These are phyloP conservation scores for Inga laurina DNA, from an alignment of 306 rosid species.

Conservation along the genomic window DNA sequence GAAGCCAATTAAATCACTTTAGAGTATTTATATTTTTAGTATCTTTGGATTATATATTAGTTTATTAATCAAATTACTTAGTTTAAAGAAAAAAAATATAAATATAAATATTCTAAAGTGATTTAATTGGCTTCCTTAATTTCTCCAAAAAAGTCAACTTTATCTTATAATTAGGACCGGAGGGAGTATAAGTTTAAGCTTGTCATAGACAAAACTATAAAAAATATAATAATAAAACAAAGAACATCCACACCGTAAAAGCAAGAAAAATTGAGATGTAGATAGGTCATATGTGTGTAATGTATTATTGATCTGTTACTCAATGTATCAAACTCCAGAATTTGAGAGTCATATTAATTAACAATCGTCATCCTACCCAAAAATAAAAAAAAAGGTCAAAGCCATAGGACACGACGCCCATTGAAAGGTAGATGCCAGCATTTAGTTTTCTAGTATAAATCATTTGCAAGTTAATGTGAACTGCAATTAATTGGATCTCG, in stretches of 20 bases:
- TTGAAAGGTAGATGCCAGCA: constrained; percentile 5
- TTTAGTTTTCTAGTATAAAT: neutral
- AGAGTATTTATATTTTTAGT: too few species aligned
- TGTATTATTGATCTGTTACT: neutral
- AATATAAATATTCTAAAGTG: too few species aligned
- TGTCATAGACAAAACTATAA: neutral
- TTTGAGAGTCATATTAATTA: neutral
- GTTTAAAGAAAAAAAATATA: too few species aligned
- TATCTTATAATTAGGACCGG: too few species aligned
- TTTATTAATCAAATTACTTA: too few species aligned
- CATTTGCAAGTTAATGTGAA: constrained; percentile 2
- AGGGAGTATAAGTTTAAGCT: neutral
- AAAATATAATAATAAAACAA: neutral
- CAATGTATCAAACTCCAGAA: neutral
- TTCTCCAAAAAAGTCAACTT: too few species aligned
- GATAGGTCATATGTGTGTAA: neutral
- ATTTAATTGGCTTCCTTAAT: too few species aligned
- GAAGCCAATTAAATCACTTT: too few species aligned
- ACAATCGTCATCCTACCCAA: neutral
- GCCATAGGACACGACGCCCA: neutral
- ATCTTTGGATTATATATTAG: too few species aligned
- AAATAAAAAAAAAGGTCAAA: neutral
- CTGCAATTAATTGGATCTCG: neutral
- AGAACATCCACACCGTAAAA: neutral
- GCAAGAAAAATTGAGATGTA: neutral